Base-by-base conservation (phyloP, 1,139 yeast genomes). In the Yamadazyma triangularis region DNA sequence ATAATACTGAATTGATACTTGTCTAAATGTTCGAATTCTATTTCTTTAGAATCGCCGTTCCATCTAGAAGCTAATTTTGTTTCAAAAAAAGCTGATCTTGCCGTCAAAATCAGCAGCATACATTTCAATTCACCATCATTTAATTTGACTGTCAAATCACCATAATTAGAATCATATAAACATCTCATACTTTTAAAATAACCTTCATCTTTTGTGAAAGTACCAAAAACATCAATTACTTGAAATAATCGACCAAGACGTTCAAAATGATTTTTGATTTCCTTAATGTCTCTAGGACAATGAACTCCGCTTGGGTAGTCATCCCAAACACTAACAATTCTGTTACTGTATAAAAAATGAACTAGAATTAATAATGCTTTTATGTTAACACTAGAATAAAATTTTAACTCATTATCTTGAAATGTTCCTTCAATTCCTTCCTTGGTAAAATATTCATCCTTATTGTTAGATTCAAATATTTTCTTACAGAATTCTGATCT, bases 61-160 rank as follows among this genome's bases (percentile, higher is more conserved):
- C 93, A 83, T 35, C 79, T 53, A 2, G 57, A 51, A 0, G 83
- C 71, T 22, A 81, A 63, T 2, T 75, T 41, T 0, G 83, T 70
- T 38, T 75, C 79, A 50, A 86, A 85, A 47, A 70, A 84, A 0
- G 77, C 78, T 26, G 80, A 73, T 34, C 94, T 58, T 0, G 75
- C 53, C 4, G 63, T 49, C 15, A 87, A 50, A 6, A 85, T 53
- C 21, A 64, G 62, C 4, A 81, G 70, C 44, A 77, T 77, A 4
- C 76, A 68, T 4, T 34, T 39, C 2, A 58, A 21, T 10, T 50
- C 53, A 4, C 70, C 76, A 42, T 76, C 79, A 2, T 53, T 40
- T 20, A 80, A 49, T 2, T 36, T 26, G 2, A 66, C 53, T 1
- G 27, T 32, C 4, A 57, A 57, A 4, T 32, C 14, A 2, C 31